Evolutionary conservation across 495 filamentous ascomycete species (phyloP).

Genomic region (Penicillium salamii): DNA sequence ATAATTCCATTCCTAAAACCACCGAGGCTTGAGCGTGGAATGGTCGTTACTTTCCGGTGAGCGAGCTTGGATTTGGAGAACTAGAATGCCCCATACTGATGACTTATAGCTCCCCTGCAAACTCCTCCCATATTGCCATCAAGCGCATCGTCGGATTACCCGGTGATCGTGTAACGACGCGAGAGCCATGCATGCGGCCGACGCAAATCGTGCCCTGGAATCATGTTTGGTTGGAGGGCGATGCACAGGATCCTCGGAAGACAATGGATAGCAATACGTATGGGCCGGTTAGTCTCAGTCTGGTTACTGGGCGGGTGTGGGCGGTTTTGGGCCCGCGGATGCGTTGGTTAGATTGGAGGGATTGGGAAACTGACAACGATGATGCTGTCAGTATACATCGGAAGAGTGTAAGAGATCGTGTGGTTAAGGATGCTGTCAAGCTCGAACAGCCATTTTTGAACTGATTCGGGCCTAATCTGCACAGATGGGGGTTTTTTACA

Average conservation of each 20-base stretch:
- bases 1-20: conserved; percentile 39
- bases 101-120: conserved; percentile 56
- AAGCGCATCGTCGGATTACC: conserved; percentile 71
- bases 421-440: conserved; percentile 39
- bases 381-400: conserved; percentile 32
- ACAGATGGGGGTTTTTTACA: neutral
- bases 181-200: conserved; percentile 55
- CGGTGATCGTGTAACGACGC: conserved; percentile 63
- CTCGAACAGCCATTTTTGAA: conserved; percentile 32
- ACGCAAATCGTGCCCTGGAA: conserved; percentile 61
- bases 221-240: conserved; percentile 80
- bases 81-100: neutral
- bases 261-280: conserved; percentile 74
- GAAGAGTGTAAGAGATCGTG: conserved; percentile 37
- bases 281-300: conserved; percentile 59
- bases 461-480: conserved; percentile 5
- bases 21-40: conserved; percentile 47
- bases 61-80: neutral
- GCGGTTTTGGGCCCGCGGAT: conserved; percentile 62
- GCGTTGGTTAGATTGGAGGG: conserved; percentile 37
- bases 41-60: conserved; percentile 54
- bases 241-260: conserved; percentile 51
- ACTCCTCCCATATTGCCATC: conserved; percentile 57
- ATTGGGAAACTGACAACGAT: conserved; percentile 36
- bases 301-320: conserved; percentile 62